Percentiles rank a stretch among this genome's conserved stretches.
These are phyloP conservation scores for Royoungia palumana DNA, from an alignment of 768 basidiomycete genomes.

Conservation along the genomic window DNA sequence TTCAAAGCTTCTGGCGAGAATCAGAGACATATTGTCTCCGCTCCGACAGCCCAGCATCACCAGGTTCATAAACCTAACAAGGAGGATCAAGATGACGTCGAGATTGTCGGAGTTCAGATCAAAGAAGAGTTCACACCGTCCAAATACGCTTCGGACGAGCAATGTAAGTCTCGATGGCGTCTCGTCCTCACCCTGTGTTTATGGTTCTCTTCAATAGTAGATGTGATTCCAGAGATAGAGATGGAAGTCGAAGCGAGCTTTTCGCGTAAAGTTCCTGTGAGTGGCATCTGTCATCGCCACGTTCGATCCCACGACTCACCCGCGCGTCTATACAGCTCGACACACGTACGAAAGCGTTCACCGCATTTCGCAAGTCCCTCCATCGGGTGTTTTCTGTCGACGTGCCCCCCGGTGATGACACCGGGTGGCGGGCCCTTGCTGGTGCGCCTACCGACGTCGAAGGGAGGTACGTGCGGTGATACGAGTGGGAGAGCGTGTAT, in stretches of 20 bases:
- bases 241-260: slow-evolving; percentile 38
- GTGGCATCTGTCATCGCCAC: not conserved
- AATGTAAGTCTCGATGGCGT: not conserved
- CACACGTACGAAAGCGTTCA: slow-evolving; percentile 36
- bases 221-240: slow-evolving; percentile 27
- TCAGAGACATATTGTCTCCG: not conserved
- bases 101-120: slow-evolving; percentile 11
- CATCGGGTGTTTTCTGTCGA: slow-evolving; percentile 21
- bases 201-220: not conserved
- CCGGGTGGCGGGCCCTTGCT: slow-evolving; percentile 26
- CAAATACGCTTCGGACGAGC: not conserved
- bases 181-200: too few species aligned
- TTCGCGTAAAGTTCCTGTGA: slow-evolving; percentile 44
- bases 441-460: slow-evolving; percentile 14
- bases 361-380: slow-evolving; percentile 40
- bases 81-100: not conserved
- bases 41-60: not conserved
- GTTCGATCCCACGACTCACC: too few species aligned
- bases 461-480: slow-evolving; percentile 21
- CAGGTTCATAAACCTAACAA: not conserved
- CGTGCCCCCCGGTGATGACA: slow-evolving; percentile 1
- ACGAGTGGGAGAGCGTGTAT: too few species aligned
- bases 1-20: slow-evolving; percentile 46
- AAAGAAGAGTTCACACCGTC: not conserved
- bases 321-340: slow-evolving; percentile 24